A percentile compares a stretch with the other conserved stretches of the same genome.
Conservation (phyloP, 176 grass and related monocot species). For the Phoenix dactylifera region DNA sequence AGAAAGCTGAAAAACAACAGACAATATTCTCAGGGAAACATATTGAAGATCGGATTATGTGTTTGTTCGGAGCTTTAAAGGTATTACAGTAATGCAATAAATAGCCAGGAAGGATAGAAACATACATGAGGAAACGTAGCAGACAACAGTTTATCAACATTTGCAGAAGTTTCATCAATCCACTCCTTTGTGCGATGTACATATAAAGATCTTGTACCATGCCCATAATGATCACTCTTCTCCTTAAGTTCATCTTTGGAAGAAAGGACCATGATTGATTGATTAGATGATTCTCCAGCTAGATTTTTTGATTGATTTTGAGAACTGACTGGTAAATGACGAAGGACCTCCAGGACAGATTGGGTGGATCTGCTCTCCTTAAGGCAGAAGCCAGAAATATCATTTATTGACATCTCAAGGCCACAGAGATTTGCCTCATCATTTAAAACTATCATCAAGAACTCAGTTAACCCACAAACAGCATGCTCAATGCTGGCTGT, state of each 20-base stretch:
- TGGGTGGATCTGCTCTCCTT: conserved; percentile 34
- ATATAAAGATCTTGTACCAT: conserved; percentile 36
- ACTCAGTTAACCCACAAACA: conserved; percentile 72
- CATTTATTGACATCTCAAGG: conserved; percentile 23
- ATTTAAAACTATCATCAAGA: conserved; percentile 69
- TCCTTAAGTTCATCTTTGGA: conserved; percentile 4
- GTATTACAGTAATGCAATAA: too few species aligned
- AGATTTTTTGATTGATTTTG: conserved; percentile 10
- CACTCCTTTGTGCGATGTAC: conserved; percentile 68
- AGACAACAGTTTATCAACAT: conserved; percentile 61
- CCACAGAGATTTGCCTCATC: conserved; percentile 59
- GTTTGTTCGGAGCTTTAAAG: too few species aligned
- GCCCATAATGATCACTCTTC: conserved; percentile 17
- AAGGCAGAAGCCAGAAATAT: neutral
- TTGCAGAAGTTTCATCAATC: conserved; percentile 65
- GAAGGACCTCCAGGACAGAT: conserved; percentile 71
- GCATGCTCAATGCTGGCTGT: conserved; percentile 62
- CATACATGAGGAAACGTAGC: conserved; percentile 66
- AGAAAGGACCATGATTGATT: neutral
- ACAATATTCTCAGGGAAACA: neutral
- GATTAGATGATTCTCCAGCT: neutral
- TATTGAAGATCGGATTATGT: neutral
- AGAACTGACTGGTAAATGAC: conserved; percentile 42
- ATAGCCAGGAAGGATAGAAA: neutral
- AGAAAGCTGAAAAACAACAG: conserved; percentile 44